Percentiles rank a stretch among this genome's conserved stretches.
Evolutionary conservation across 768 basidiomycete genomes (phyloP).

Genomic region (Auriculariales sp.): DNA sequence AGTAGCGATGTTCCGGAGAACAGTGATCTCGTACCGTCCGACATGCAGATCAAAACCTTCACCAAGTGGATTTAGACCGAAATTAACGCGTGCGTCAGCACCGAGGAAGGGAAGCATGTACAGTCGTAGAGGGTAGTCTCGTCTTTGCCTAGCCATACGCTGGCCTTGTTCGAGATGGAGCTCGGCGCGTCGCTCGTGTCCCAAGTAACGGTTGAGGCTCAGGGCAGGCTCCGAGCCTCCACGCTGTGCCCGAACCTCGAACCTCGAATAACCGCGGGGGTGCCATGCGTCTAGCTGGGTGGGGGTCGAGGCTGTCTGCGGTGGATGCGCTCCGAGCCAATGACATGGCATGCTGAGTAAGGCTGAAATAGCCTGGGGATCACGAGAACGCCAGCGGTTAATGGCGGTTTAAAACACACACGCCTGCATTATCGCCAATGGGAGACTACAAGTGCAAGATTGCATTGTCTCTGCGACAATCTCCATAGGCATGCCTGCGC

Average conservation of each 20-base stretch:
- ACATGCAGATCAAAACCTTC: background rate
- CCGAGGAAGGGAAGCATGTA: background rate
- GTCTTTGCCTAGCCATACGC: background rate
- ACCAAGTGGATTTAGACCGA: background rate
- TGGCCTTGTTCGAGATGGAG: background rate
- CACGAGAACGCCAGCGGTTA: no score
- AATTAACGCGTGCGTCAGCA: background rate
- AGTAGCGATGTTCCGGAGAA: background rate
- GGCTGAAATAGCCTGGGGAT: no score
- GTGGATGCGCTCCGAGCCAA: no score
- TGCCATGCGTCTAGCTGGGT: no score
- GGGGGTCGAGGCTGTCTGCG: no score
- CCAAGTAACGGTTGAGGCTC: slow-evolving; percentile 21
- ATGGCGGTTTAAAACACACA: no score
- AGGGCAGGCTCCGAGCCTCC: slow-evolving; percentile 11
- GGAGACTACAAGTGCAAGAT: no score
- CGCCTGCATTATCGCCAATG: no score
- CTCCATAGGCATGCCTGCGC: no score
- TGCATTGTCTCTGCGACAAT: no score
- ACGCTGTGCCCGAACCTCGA: slow-evolving; percentile 12
- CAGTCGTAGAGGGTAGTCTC: background rate
- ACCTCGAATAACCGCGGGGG: no score
- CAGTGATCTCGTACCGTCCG: background rate
- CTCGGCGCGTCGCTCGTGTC: background rate
- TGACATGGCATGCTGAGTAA: no score